A percentile compares a stretch with the other conserved stretches of the same genome.
Evolutionary conservation across 2,329 filamentous ascomycete genomes (phyloP).

Genomic region (Phialophora verrucosa): DNA sequence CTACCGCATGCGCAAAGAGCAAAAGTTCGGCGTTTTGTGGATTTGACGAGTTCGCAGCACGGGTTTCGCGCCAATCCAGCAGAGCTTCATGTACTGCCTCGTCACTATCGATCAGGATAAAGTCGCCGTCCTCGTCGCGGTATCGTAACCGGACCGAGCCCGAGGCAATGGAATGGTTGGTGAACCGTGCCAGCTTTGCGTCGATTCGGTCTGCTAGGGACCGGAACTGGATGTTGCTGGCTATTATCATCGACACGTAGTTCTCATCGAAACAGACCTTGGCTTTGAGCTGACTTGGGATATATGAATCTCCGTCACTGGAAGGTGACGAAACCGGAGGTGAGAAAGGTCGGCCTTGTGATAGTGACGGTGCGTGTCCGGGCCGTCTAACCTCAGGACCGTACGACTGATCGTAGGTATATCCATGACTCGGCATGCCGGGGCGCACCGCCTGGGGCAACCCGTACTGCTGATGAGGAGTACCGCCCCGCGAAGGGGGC

Average conservation of each 20-base stretch:
- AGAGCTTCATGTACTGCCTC: constrained; percentile 97
- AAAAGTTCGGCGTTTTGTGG: constrained; percentile 37
- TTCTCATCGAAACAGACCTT: constrained; percentile 92
- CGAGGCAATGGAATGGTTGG: constrained; percentile 79
- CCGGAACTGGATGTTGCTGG: constrained; percentile 92
- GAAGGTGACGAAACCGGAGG: constrained; percentile 34
- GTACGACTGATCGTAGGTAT: constrained; percentile 38
- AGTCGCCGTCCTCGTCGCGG: constrained; percentile 89
- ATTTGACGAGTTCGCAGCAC: constrained; percentile 61
- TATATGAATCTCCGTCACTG: constrained; percentile 49
- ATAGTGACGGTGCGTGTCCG: constrained; percentile 34
- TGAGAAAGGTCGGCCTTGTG: constrained; percentile 46
- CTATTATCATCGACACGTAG: constrained; percentile 93
- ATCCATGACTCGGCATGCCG: constrained; percentile 32
- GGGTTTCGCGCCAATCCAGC: constrained; percentile 86
- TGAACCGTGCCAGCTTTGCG: constrained; percentile 87
- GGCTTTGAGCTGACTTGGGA: constrained; percentile 84
- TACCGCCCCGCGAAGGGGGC: constrained; percentile 70
- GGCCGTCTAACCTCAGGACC: constrained; percentile 31
- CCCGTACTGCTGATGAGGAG: constrained; percentile 67
- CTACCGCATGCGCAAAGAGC: constrained; percentile 35
- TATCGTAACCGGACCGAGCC: constrained; percentile 88
- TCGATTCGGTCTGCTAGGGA: constrained; percentile 95
- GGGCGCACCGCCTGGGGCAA: constrained; percentile 46
- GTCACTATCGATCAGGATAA: constrained; percentile 90